Percentiles rank a stretch among this genome's conserved stretches.
Evolutionary conservation across 1,284 basidiomycete species (phyloP).

Genomic region (Hortiboletus rubellus): DNA sequence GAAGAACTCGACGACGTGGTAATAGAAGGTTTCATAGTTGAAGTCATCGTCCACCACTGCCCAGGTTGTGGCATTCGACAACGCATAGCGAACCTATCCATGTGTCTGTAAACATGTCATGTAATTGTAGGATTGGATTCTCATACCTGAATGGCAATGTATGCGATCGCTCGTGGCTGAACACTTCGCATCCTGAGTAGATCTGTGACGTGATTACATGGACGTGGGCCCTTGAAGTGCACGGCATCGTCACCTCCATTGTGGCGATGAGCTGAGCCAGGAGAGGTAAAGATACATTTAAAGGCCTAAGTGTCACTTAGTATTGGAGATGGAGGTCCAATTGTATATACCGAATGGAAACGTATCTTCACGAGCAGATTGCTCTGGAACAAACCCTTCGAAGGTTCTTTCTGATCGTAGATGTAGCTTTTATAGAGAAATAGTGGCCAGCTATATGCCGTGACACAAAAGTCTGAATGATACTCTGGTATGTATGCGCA

Average conservation of each 20-base stretch:
- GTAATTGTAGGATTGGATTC: not conserved
- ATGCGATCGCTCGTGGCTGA: not conserved
- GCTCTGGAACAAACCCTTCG: too few relatives aligned
- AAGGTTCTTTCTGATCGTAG: too few relatives aligned
- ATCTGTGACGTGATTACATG: not conserved
- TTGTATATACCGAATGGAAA: too few relatives aligned
- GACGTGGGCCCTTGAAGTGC: not conserved
- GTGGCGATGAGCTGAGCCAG: not conserved
- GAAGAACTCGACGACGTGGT: not conserved
- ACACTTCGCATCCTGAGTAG: not conserved
- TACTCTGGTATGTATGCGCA: too few relatives aligned
- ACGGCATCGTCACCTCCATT: not conserved
- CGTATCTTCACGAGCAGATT: too few relatives aligned
- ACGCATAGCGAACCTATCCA: not conserved
- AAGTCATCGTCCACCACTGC: not conserved
- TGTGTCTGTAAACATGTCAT: too few relatives aligned
- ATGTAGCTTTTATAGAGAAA: too few relatives aligned
- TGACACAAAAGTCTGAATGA: too few relatives aligned
- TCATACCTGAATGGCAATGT: not conserved
- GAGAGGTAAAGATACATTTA: not conserved
- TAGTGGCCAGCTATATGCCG: too few relatives aligned
- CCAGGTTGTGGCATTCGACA: not conserved
- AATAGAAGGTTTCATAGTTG: not conserved
- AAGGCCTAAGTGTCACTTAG: not conserved
- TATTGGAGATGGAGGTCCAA: too few relatives aligned